Evolutionary conservation across 495 filamentous ascomycete genomes (phyloP), one percentile per base, ranked within the genome.

Genomic region (Rhizodiscina lignyota): DNA sequence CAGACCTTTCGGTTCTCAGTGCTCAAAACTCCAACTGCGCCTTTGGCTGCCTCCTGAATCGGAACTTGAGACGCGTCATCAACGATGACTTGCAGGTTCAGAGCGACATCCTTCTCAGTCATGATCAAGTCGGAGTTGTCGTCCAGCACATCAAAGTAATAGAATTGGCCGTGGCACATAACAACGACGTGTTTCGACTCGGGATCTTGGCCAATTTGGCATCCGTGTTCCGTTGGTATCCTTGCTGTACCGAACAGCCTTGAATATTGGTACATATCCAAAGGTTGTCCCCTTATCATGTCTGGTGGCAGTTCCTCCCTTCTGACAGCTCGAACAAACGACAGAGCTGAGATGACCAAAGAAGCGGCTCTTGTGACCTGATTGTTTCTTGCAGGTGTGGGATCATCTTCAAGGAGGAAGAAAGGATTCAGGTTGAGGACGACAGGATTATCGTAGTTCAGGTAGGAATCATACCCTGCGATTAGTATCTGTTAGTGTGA

Each of bases 201-300:
- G 1, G 83, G 77, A 50, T 94, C 85, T 50, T 94, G 87, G 42
- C 83, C 83, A 52, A 97, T 97, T 37, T 93, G 77, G 50, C 89
- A 97, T 6, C 89, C 89, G 54, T 87, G 81, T 21, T 94, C 83
- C 19, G 89, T 94, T 0, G 89, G 89, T 13, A 97, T 76, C 42
- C 89, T 77, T 37, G 89, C 85, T 2, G 91, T 96, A 38, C 89
- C 89, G 49, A 97, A 96, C 34, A 97, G 67, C 12, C 91, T 70
- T 0, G 89, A 91, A 58, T 94, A 96, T 58, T 97, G 89, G 51
- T 93, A 91, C 89, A 97, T 97, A 66, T 79, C 83, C 12, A 97
- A 62, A 0, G 89, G 86, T 4, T 72, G 74, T 19, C 80, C 81
- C 50, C 71, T 73, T 38, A 94, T 55, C 5, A 68, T 86, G 57